Evolutionary conservation across 2,329 filamentous ascomycete genomes (phyloP).

Genomic region (Orbilia ellipsospora): DNA sequence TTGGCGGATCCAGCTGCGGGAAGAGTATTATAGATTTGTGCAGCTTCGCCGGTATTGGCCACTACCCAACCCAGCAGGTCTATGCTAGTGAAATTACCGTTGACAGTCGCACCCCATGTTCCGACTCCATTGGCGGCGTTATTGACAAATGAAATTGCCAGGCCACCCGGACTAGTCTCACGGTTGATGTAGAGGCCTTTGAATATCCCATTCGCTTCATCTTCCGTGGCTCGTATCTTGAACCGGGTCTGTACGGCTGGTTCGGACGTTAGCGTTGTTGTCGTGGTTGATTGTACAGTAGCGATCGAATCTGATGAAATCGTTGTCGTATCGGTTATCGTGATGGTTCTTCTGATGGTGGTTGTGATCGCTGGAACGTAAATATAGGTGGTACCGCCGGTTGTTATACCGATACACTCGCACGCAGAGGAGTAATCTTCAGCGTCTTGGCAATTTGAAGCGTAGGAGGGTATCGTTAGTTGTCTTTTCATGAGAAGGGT

Average conservation of each 20-base stretch:
- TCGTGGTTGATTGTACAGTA: neutral
- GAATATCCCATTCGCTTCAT: conserved; percentile 3
- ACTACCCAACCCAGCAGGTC: neutral
- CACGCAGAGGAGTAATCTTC: conserved; percentile 34
- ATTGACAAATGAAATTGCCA: neutral
- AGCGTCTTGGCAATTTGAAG: conserved; percentile 20
- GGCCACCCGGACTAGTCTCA: too few species aligned
- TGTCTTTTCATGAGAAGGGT: conserved; percentile 16
- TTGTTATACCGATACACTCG: conserved; percentile 16
- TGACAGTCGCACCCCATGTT: conserved; percentile 1
- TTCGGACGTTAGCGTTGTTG: neutral
- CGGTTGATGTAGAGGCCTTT: conserved; percentile 2
- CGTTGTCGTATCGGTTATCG: conserved; percentile 16
- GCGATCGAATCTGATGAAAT: neutral
- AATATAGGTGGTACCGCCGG: conserved; percentile 24
- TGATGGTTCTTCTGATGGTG: conserved; percentile 3
- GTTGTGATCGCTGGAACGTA: conserved; percentile 9
- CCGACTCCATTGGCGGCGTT: neutral
- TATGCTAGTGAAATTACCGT: neutral
- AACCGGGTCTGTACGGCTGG: neutral
- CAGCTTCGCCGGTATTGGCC: neutral
- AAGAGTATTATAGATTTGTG: neutral
- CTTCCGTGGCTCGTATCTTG: conserved; percentile 1
- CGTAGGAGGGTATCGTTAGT: conserved; percentile 17
- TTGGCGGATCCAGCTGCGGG: neutral